Percentiles rank a stretch among this genome's conserved stretches.
Evolutionary conservation across 2,329 filamentous ascomycete species (phyloP).

Genomic region (Neurospora crassa): DNA sequence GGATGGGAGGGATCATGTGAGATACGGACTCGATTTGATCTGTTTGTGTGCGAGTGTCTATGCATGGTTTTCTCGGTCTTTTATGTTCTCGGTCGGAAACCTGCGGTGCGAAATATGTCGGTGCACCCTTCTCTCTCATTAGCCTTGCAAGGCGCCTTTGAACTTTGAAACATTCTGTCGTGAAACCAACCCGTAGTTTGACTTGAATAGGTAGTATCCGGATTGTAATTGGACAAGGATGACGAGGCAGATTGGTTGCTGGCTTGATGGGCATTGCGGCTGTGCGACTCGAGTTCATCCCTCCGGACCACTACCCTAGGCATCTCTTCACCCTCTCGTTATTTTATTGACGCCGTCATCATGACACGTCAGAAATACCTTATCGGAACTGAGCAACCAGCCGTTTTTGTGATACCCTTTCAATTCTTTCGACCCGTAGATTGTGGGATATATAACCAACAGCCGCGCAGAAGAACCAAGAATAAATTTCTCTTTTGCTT

Average conservation of each 20-base stretch:
- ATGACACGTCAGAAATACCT: not conserved
- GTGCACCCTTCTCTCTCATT: not conserved
- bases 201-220: not conserved
- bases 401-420: not conserved
- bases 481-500: not conserved
- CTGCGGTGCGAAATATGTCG: not conserved
- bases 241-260: not conserved
- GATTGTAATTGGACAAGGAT: not conserved
- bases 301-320: not conserved
- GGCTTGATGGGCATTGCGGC: not conserved
- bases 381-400: not conserved
- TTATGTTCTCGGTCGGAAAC: not conserved
- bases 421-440: not conserved
- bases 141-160: not conserved
- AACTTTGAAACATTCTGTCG: not conserved
- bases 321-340: not conserved
- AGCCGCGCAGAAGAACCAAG: not conserved
- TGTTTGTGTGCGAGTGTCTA: not conserved
- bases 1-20: not conserved
- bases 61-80: not conserved
- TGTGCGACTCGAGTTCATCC: not conserved
- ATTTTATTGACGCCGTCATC: not conserved
- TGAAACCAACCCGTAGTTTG: not conserved
- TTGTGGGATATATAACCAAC: not conserved
- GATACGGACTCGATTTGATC: not conserved